Percentiles rank a stretch among this genome's conserved stretches.
These are phyloP conservation scores for Phalaenopsis equestris DNA, from an alignment of 106 monocot species.

Conservation along the genomic window DNA sequence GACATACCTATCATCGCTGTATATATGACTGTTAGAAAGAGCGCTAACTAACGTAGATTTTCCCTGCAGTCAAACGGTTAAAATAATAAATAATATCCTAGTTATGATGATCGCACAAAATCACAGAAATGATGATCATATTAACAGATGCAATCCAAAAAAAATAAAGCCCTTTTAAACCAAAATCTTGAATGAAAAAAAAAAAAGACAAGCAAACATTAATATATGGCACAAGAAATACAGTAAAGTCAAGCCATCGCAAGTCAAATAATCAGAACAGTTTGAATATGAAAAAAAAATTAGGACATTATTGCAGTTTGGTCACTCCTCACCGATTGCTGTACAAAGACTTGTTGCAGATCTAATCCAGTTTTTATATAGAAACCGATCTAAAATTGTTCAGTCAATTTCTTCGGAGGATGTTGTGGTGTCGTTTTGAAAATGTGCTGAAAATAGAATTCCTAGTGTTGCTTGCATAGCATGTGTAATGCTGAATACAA, in stretches of 20 bases:
- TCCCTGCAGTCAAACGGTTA: constrained; percentile 40
- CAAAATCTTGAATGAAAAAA: neutral
- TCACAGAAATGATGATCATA: neutral
- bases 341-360: neutral
- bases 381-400: no score
- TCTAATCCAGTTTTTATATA: no score
- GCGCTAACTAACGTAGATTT: constrained; percentile 94
- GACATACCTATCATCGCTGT: constrained; percentile 75
- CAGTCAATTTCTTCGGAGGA: no score
- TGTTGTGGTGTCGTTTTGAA: no score
- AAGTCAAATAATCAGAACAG: no score
- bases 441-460: no score
- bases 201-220: neutral
- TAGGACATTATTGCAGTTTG: neutral
- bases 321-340: neutral
- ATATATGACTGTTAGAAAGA: constrained; percentile 75
- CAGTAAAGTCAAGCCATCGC: no score
- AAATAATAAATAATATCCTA: constrained; percentile 1
- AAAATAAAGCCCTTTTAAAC: neutral
- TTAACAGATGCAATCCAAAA: neutral
- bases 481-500: no score
- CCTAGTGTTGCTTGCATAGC: no score
- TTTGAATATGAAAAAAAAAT: no score
- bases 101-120: neutral
- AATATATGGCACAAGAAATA: neutral